Conservation (phyloP, 129 eudicot genomes). For the Centaurea solstitialis region DNA sequence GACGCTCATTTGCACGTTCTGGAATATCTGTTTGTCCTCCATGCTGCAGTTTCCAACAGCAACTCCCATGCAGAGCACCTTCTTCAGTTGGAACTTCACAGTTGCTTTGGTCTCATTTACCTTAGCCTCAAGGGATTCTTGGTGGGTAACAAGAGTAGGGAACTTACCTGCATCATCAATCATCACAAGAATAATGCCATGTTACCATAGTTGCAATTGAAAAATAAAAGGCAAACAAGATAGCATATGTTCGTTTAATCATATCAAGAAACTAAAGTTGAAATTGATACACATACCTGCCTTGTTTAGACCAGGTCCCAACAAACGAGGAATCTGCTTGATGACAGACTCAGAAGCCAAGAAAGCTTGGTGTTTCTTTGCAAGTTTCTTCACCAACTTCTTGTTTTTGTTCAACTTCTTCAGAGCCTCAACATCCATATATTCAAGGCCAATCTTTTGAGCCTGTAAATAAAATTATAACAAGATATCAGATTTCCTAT, state of each 20-base stretch:
- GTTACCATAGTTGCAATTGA: background rate
- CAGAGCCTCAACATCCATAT: slow-evolving; percentile 53
- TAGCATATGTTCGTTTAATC: background rate
- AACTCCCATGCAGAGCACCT: slow-evolving; percentile 76
- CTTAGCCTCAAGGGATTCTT: slow-evolving; percentile 58
- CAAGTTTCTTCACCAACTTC: slow-evolving; percentile 61
- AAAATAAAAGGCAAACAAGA: background rate
- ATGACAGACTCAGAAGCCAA: slow-evolving; percentile 62
- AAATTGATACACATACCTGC: slow-evolving; percentile 37
- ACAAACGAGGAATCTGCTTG: slow-evolving; percentile 64
- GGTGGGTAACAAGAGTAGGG: slow-evolving; percentile 66
- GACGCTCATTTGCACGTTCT: slow-evolving; percentile 76
- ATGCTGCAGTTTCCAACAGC: slow-evolving; percentile 70
- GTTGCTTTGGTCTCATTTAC: slow-evolving; percentile 63
- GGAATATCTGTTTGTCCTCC: slow-evolving; percentile 71
- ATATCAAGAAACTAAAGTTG: background rate
- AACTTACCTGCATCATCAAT: slow-evolving; percentile 47
- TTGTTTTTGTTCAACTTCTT: slow-evolving; percentile 62
- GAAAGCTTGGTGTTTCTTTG: slow-evolving; percentile 59
- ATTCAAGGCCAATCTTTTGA: slow-evolving; percentile 54
- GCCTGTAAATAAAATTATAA: slow-evolving; percentile 28
- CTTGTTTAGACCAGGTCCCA: slow-evolving; percentile 63
- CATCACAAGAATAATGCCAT: background rate
- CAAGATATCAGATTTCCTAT: no score
- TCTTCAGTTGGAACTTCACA: slow-evolving; percentile 61